Conservation (phyloP, 2,329 filamentous ascomycete genomes). For the Fusarium albidum region DNA sequence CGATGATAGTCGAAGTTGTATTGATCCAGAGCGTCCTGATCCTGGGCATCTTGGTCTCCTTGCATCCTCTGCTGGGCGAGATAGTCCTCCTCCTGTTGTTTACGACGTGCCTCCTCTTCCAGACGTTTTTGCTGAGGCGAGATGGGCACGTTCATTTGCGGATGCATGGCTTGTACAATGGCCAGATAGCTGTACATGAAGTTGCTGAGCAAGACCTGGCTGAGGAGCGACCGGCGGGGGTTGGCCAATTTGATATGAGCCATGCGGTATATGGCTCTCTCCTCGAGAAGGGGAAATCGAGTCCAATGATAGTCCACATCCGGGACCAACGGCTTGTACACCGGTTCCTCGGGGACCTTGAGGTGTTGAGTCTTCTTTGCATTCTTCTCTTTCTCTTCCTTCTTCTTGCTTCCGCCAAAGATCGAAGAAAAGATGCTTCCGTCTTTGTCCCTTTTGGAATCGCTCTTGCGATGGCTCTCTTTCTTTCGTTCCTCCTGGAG, state of each 20-base stretch:
- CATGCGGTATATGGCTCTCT: conserved; percentile 97
- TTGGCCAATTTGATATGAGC: conserved; percentile 99
- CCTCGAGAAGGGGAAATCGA: conserved; percentile 91
- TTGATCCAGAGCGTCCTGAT: conserved; percentile 58
- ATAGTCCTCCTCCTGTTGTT: conserved; percentile 59
- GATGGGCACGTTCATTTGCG: conserved; percentile 89
- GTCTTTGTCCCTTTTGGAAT: conserved; percentile 90
- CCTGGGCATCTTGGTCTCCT: conserved; percentile 54
- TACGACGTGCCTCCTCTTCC: conserved; percentile 62
- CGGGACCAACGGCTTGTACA: conserved; percentile 75
- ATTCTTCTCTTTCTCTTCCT: conserved; percentile 76
- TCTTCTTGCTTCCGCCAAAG: conserved; percentile 91
- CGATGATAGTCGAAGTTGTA: conserved; percentile 64
- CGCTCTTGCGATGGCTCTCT: conserved; percentile 76
- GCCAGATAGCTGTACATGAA: conserved; percentile 99
- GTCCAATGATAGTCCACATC: conserved; percentile 98
- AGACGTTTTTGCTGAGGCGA: conserved; percentile 76
- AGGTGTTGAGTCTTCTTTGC: conserved; percentile 79
- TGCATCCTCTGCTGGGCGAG: conserved; percentile 56
- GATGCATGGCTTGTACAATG: conserved; percentile 99
- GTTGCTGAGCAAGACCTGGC: conserved; percentile 95
- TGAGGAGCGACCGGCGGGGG: conserved; percentile 87
- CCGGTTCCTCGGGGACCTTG: conserved; percentile 80
- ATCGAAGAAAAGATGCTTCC: conserved; percentile 93
- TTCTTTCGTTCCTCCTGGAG: conserved; percentile 85